Evolutionary conservation across 768 basidiomycete genomes (phyloP).

Genomic region (Naganishia friedmannii): DNA sequence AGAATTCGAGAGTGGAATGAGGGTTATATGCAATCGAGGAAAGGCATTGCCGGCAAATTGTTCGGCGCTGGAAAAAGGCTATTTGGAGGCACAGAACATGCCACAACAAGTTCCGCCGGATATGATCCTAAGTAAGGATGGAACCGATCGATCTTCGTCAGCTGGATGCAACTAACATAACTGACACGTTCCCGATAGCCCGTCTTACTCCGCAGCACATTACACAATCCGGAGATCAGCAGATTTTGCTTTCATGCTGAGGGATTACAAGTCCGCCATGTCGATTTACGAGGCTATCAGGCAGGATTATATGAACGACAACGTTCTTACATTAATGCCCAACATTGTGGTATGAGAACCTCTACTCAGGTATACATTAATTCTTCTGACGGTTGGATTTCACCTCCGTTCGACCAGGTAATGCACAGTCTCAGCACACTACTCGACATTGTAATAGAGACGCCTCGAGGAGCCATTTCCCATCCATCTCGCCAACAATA

Average conservation of each 20-base stretch:
- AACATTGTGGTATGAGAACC: conserved; percentile 69
- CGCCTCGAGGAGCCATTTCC: neutral
- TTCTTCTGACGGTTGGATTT: neutral
- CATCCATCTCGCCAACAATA: neutral
- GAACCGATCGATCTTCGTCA: conserved; percentile 37
- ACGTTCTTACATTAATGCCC: conserved; percentile 50
- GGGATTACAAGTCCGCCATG: conserved; percentile 80
- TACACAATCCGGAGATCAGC: conserved; percentile 69
- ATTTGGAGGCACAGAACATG: conserved; percentile 41
- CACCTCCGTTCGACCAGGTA: neutral
- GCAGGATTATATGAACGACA: conserved; percentile 62
- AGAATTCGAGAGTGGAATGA: conserved; percentile 93
- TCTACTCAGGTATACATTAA: neutral
- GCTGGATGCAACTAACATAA: neutral
- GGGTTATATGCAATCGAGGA: conserved; percentile 51
- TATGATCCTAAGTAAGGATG: conserved; percentile 52
- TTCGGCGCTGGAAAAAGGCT: conserved; percentile 54
- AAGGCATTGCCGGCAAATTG: conserved; percentile 53
- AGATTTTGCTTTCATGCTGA: conserved; percentile 88
- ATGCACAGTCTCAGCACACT: neutral
- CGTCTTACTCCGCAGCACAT: conserved; percentile 40
- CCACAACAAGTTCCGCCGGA: conserved; percentile 35
- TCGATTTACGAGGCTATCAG: conserved; percentile 79
- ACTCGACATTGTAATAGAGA: neutral
- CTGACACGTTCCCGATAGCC: conserved; percentile 40